Evolutionary conservation across 1,284 basidiomycete species (phyloP), one percentile per base, ranked within the genome.

Genomic region (Mycena citricolor): DNA sequence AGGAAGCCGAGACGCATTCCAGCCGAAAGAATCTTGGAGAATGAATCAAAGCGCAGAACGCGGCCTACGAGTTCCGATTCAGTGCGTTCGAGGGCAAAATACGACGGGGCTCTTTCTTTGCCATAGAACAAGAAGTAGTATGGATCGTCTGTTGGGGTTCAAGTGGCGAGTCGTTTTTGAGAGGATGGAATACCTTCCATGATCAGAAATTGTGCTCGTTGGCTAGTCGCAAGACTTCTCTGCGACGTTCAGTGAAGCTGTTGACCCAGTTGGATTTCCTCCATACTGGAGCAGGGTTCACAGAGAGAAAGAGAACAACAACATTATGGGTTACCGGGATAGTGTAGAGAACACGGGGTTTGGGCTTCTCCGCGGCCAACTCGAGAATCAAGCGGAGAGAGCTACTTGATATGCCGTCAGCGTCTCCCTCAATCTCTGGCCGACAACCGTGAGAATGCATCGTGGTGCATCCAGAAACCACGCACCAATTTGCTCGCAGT

Each of bases 281-380:
- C 89, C 89, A 63, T 83, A 85, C 87, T 90, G n/a, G n/a, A 24
- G 8, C 37, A 19, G 12, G 21, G 2, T 35, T 24, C 1, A 29
- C 4, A 36, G 8, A 2, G 1, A 10, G 8, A 16, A n/a, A 4
- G 7, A 8, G 25, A 4, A 4, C 8, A 26, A 13, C 20, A 8
- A 22, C 12, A n/a, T 19, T 12, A 11, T 4, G n/a, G n/a, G 79
- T 23, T 60, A 84, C 84, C 6, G 86, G 86, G 29, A 89, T 82
- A 3, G 89, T 92, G 62, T 97, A 97, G 35, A 97, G 67, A 3
- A 86, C 74, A 62, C 83, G 90, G 10, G 93, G 94, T 52, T 82
- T 85, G 8, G 74, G 75, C 61, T 85, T 85, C 20, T 68, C 79
- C 7, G 63, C 66, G 92, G 92, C 97, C 46, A 70, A 75, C 47